Evolutionary conservation across 345 rosid species (phyloP).

Genomic region (Trapa bicornis): DNA sequence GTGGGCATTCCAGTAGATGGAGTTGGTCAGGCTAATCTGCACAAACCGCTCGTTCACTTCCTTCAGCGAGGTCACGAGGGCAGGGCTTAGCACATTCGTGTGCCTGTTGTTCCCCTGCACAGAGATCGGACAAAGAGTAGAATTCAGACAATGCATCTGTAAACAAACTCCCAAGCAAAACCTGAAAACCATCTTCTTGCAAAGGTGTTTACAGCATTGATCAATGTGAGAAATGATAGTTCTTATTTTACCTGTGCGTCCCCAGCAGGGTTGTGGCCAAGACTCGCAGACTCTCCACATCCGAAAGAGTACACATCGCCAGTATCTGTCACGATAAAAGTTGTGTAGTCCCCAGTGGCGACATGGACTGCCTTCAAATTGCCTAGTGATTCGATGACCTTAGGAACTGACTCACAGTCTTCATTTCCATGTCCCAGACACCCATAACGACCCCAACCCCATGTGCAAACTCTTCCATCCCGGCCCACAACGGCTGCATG

Average conservation of each 20-base stretch:
- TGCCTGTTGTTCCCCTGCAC: conserved; percentile 43
- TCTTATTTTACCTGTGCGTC: conserved; percentile 45
- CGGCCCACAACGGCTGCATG: conserved; percentile 92
- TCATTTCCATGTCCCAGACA: conserved; percentile 94
- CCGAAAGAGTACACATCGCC: conserved; percentile 96
- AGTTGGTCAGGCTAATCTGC: conserved; percentile 84
- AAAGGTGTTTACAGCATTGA: no score
- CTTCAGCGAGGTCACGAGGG: conserved; percentile 58
- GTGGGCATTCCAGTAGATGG: conserved; percentile 71
- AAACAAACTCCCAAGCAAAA: no score
- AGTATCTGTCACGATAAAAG: conserved; percentile 76
- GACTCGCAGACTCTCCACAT: conserved; percentile 83
- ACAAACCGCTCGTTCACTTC: conserved; percentile 60
- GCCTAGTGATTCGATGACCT: conserved; percentile 63
- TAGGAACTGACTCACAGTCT: conserved; percentile 64
- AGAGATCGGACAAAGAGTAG: background rate
- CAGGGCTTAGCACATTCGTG: conserved; percentile 53
- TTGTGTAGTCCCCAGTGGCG: conserved; percentile 84
- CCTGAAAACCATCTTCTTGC: no score
- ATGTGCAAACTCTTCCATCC: conserved; percentile 89
- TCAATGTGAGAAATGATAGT: no score
- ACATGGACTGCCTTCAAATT: conserved; percentile 72
- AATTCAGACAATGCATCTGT: no score
- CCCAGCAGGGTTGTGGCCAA: conserved; percentile 53
- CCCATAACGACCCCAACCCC: conserved; percentile 98